These are phyloP conservation scores for Tetrapisispora namnaoensis DNA, from an alignment of 805 yeast species.

Conservation along the genomic window DNA sequence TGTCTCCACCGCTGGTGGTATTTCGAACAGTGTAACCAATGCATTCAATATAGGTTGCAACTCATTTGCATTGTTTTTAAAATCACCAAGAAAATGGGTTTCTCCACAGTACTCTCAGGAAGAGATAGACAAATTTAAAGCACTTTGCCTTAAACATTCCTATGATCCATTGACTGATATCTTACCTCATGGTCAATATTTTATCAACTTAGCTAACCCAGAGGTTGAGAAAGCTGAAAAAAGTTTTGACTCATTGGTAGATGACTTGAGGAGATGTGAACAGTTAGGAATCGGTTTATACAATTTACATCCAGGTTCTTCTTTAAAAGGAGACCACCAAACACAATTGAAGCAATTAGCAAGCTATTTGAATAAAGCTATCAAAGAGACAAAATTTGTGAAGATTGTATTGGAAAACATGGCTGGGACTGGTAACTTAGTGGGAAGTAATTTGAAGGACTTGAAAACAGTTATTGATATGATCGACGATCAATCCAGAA, in stretches of 20 bases:
- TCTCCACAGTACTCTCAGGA: constrained; percentile 64
- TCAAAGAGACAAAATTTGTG: constrained; percentile 62
- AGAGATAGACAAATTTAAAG: constrained; percentile 58
- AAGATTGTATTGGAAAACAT: constrained; percentile 88
- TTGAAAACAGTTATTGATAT: constrained; percentile 60
- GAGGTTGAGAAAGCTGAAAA: constrained; percentile 68
- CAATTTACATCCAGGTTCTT: constrained; percentile 91
- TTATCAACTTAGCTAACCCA: constrained; percentile 88
- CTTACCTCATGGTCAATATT: constrained; percentile 90
- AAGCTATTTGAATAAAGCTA: constrained; percentile 67
- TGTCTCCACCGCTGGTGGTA: constrained; percentile 73
- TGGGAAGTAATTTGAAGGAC: constrained; percentile 76
- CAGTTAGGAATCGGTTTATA: constrained; percentile 72
- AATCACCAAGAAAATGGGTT: constrained; percentile 86
- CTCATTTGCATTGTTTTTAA: constrained; percentile 82
- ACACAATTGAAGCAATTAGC: constrained; percentile 66
- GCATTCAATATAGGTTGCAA: constrained; percentile 50
- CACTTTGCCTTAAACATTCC: constrained; percentile 49
- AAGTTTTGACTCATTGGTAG: constrained; percentile 69
- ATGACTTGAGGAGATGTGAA: constrained; percentile 84
- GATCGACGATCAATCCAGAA: constrained; percentile 70
- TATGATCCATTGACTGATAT: constrained; percentile 71
- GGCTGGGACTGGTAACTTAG: constrained; percentile 94
- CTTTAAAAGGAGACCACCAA: constrained; percentile 59
- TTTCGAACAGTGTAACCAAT: constrained; percentile 56